phyloP scores from a whole-genome alignment of 129 eudicot genomes.

The Flaveria linearis region DNA sequence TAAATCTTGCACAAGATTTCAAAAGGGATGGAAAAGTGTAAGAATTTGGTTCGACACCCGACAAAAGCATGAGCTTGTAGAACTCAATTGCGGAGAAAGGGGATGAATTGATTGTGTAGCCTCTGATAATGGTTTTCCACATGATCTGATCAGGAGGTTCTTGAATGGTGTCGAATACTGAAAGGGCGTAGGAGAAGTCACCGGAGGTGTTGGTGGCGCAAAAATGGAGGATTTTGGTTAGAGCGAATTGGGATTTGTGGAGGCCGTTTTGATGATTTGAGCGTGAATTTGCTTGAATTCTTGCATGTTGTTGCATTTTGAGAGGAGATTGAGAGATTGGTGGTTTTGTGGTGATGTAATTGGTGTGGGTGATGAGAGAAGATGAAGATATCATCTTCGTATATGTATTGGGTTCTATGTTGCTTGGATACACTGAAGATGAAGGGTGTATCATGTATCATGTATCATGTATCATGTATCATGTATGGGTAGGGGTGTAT shows the following conservation, averaged over 20 bases:
- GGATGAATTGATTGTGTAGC: constrained; percentile 26
- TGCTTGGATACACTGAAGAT: too few species aligned
- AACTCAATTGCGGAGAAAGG: constrained; percentile 28
- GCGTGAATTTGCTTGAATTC: constrained; percentile 60
- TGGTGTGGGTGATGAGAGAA: constrained; percentile 13
- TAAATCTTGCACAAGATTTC: constrained; percentile 32
- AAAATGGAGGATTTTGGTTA: constrained; percentile 55
- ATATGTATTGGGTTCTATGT: too few species aligned
- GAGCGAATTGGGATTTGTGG: constrained; percentile 57
- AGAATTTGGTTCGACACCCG: constrained; percentile 36
- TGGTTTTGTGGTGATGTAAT: constrained; percentile 46
- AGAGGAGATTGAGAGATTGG: constrained; percentile 52
- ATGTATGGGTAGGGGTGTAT: too few species aligned
- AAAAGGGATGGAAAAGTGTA: constrained; percentile 44
- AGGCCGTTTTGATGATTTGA: constrained; percentile 64
- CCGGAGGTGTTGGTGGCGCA: constrained; percentile 60
- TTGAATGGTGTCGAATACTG: constrained; percentile 50
- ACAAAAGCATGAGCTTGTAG: constrained; percentile 37
- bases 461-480: too few species aligned
- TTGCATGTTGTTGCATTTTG: constrained; percentile 54
- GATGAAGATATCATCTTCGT: constrained; percentile 33
- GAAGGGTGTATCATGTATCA: too few species aligned
- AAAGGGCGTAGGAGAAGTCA: constrained; percentile 49
- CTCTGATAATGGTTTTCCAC: constrained; percentile 52
- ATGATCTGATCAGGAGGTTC: constrained; percentile 36